Evolutionary conservation across 371 early-diverging fungal genomes (phyloP).

Genomic region (Mucor irregularis): DNA sequence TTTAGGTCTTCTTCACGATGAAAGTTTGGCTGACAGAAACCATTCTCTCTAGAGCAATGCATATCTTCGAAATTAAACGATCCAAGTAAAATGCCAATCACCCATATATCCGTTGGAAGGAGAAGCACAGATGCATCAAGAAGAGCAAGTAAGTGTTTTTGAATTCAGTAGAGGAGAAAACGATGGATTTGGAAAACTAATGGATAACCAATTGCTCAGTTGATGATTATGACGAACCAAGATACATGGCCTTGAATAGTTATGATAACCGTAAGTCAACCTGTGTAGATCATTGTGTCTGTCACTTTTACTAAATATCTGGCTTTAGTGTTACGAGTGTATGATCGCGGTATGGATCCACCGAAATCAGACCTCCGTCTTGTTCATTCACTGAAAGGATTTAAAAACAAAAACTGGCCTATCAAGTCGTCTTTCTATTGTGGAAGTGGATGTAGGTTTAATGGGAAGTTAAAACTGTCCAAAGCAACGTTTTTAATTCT

Average conservation of each 20-base stretch:
- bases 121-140: constrained; percentile 52
- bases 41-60: constrained; percentile 41
- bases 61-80: constrained; percentile 66
- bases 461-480: background rate
- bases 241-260: constrained; percentile 83
- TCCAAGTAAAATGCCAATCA: constrained; percentile 72
- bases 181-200: too few species aligned
- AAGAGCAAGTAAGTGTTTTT: constrained; percentile 37
- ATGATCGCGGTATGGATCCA: constrained; percentile 81
- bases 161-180: background rate
- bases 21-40: background rate
- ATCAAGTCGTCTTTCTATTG: constrained; percentile 81
- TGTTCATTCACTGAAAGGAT: constrained; percentile 77
- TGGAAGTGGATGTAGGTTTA: constrained; percentile 66
- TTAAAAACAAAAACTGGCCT: constrained; percentile 90
- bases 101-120: constrained; percentile 69
- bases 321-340: constrained; percentile 73
- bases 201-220: constrained; percentile 21
- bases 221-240: constrained; percentile 73
- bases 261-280: constrained; percentile 88
- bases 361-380: constrained; percentile 66
- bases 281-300: background rate
- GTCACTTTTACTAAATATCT: background rate
- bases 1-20: too few species aligned
- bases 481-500: too few species aligned